Evolutionary conservation across 2,329 filamentous ascomycete species (phyloP).

Genomic region (Exutisphaerella laricina): DNA sequence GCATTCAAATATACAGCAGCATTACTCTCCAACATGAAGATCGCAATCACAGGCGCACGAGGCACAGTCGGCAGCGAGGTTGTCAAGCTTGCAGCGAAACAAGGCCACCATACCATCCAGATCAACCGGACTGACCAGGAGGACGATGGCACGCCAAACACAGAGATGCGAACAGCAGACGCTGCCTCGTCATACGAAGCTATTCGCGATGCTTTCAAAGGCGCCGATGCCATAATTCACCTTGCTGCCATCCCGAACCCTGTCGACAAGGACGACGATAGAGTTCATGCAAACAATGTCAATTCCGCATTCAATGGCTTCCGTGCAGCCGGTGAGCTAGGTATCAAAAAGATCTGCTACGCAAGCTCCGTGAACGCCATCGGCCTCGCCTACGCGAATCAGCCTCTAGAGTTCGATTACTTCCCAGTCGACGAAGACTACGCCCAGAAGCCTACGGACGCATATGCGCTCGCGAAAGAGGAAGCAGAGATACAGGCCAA

Average conservation of each 20-base stretch:
- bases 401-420: conserved; percentile 34
- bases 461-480: conserved; percentile 36
- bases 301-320: conserved; percentile 38
- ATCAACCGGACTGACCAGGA: conserved; percentile 30
- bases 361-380: conserved; percentile 38
- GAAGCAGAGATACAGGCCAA: conserved; percentile 34
- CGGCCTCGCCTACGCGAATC: conserved; percentile 36
- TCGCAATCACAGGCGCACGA: conserved; percentile 39
- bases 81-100: conserved; percentile 31
- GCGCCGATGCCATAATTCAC: conserved; percentile 37
- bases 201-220: conserved; percentile 31
- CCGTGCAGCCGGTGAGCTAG: conserved; percentile 33
- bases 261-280: conserved; percentile 30
- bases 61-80: conserved; percentile 31
- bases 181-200: conserved; percentile 32
- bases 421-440: conserved; percentile 38
- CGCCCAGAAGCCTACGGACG: conserved; percentile 32
- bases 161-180: conserved; percentile 34
- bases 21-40: conserved; percentile 29
- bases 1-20: background rate
- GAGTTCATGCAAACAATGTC: conserved; percentile 37
- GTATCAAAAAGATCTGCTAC: conserved; percentile 35
- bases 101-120: conserved; percentile 34
- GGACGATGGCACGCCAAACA: conserved; percentile 25
- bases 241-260: conserved; percentile 37